Evolutionary conservation across 2,329 filamentous ascomycete species (phyloP), one percentile per base, ranked within the genome.

Genomic region (Trichophyton verrucosum): DNA sequence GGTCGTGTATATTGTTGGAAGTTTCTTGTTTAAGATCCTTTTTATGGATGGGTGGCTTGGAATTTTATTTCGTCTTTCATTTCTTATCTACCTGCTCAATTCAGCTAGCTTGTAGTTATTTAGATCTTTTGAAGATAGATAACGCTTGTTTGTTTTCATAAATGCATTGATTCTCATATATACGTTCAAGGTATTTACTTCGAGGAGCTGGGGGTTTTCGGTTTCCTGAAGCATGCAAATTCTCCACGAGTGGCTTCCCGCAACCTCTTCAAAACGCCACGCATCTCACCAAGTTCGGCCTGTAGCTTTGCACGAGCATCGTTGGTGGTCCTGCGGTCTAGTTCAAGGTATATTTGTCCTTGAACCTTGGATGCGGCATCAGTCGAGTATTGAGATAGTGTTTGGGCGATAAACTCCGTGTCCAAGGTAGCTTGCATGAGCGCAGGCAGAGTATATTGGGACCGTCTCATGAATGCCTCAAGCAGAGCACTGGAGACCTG

Each of bases 381-480:
- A 0, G 89, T 94, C 0, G 89, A 94, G 73, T 95, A 99, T 66
- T 91, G 86, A 63, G 84, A 88, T 38, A 99, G 81, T 3, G 92
- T 96, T 77, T 99, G 94, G 0, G 91, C 89, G 61, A 97, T 86
- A 70, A 99, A 97, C 74, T 99, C 94, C 1, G 96, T 91, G 70
- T 99, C 94, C 0, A 99, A 83, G 0, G 94, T 99, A 1, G 95
- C 95, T 75, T 99, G 95, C 86, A 97, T 95, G 58, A 99, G 82
- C 5, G 88, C 86, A 3, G 87, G 80, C 0, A 99, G 84, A 1
- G 85, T 82, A 75, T 94, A 97, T 20, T 78, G 79, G 3, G 79
- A 73, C 5, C 86, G 84, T 40, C 78, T 71, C 72, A 82, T 79
- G 79, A 97, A 96, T 0, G 89, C 86, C 30, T 86, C 82, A 15